These are phyloP conservation scores for Gaertneriomyces semiglobifer DNA, from an alignment of 192 early-diverging fungal species.

Conservation along the genomic window DNA sequence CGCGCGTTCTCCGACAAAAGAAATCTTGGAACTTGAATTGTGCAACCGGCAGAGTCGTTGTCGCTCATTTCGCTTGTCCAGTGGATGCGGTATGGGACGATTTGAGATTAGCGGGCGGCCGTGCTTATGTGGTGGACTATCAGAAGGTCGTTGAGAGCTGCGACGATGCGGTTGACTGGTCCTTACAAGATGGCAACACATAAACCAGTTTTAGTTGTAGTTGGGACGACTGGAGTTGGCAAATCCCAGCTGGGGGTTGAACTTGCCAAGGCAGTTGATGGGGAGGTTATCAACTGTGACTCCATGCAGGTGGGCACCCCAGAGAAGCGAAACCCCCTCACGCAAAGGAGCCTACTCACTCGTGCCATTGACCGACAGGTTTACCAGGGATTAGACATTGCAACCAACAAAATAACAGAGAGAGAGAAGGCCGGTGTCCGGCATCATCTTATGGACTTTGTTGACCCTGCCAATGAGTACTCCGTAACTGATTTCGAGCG, in stretches of 20 bases:
- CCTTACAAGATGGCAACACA: too few relatives aligned
- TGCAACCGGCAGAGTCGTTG: too few relatives aligned
- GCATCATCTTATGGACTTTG: slow-evolving; percentile 85
- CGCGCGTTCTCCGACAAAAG: too few relatives aligned
- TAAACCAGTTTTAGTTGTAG: slow-evolving; percentile 27
- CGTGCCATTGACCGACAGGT: slow-evolving; percentile 45
- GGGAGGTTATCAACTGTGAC: slow-evolving; percentile 93
- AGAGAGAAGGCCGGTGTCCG: slow-evolving; percentile 64
- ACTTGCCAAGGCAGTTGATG: slow-evolving; percentile 71
- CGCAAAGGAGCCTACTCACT: too few relatives aligned
- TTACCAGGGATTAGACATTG: slow-evolving; percentile 85
- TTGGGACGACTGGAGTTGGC: slow-evolving; percentile 93
- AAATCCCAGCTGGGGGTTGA: slow-evolving; percentile 92
- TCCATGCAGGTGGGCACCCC: slow-evolving; percentile 74
- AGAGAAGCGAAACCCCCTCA: neutral
- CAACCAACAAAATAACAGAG: slow-evolving; percentile 87
- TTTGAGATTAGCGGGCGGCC: too few relatives aligned
- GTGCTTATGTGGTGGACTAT: too few relatives aligned
- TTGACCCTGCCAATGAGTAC: slow-evolving; percentile 71
- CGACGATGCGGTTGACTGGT: too few relatives aligned
- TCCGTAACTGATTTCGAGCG: slow-evolving; percentile 78
- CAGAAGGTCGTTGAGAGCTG: too few relatives aligned
- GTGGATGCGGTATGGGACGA: too few relatives aligned
- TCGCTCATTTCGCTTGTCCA: too few relatives aligned
- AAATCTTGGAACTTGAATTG: too few relatives aligned